Evolutionary conservation across 2,329 filamentous ascomycete genomes (phyloP).

Genomic region (Cadophora malorum): DNA sequence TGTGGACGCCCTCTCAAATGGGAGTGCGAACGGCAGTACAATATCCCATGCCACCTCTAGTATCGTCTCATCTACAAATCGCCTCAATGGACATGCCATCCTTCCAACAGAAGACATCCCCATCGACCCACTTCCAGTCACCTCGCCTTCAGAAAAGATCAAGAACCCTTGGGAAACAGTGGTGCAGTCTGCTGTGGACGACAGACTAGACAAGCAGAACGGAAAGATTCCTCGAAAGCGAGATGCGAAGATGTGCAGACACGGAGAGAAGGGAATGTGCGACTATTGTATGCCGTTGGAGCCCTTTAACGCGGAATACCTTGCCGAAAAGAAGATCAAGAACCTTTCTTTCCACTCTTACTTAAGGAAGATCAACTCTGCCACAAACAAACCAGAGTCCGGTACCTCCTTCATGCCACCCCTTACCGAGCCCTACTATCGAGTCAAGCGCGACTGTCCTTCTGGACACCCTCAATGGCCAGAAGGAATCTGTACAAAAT

Average conservation of each 20-base stretch:
- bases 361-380: conserved; percentile 91
- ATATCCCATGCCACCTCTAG: conserved; percentile 40
- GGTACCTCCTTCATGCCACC: conserved; percentile 96
- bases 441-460: conserved; percentile 87
- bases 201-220: conserved; percentile 83
- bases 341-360: conserved; percentile 96
- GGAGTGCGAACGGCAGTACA: conserved; percentile 48
- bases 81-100: conserved; percentile 80
- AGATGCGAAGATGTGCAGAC: conserved; percentile 88
- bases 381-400: conserved; percentile 94
- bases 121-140: conserved; percentile 63
- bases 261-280: conserved; percentile 98
- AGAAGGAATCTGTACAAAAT: conserved; percentile 97
- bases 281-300: conserved; percentile 98
- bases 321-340: conserved; percentile 97
- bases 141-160: conserved; percentile 64
- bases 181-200: conserved; percentile 85
- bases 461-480: conserved; percentile 94
- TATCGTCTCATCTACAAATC: conserved; percentile 58
- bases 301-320: conserved; percentile 87
- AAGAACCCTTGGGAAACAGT: conserved; percentile 95
- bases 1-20: conserved; percentile 54
- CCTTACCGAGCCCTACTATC: conserved; percentile 88
- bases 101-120: conserved; percentile 71
- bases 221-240: conserved; percentile 83